phyloP scores from a whole-genome alignment of 805 yeast species.

The Zygotorulaspora danielsina region DNA sequence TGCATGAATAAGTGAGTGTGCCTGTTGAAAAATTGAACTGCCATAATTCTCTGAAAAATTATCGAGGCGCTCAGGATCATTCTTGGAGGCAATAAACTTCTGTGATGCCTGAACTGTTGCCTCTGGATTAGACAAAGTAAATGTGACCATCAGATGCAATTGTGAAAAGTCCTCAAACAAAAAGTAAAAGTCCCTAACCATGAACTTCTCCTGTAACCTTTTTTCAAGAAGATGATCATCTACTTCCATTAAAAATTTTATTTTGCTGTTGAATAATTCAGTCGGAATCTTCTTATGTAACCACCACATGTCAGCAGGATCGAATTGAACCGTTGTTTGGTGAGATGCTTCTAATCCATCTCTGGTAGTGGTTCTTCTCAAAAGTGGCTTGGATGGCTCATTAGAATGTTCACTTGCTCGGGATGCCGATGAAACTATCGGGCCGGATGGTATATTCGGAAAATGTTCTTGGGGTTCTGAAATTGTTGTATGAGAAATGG shows the following conservation, averaged over 20 bases:
- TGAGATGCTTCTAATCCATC: conserved; percentile 12
- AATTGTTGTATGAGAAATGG: conserved; percentile 8
- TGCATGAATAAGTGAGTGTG: conserved; percentile 37
- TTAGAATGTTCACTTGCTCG: conserved; percentile 10
- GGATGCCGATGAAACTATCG: conserved; percentile 18
- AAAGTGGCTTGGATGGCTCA: conserved; percentile 9
- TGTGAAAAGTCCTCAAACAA: conserved; percentile 71
- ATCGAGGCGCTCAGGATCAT: conserved; percentile 47
- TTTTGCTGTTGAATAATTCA: conserved; percentile 15
- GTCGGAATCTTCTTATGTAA: conserved; percentile 54
- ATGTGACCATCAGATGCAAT: conserved; percentile 54
- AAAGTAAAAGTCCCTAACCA: conserved; percentile 63
- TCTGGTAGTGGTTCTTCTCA: conserved; percentile 17
- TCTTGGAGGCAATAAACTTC: conserved; percentile 39
- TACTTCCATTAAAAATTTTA: conserved; percentile 49
- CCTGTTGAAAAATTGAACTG: conserved; percentile 42
- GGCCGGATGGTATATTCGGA: conserved; percentile 19
- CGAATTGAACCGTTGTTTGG: conserved; percentile 14
- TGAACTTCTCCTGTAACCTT: conserved; percentile 48
- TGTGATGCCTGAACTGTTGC: conserved; percentile 41
- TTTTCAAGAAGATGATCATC: conserved; percentile 54
- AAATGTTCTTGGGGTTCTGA: conserved; percentile 10
- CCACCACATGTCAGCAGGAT: conserved; percentile 61
- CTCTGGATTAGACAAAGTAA: conserved; percentile 51
- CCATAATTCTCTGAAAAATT: conserved; percentile 51